These are phyloP conservation scores for Kurtzmaniella cleridarum DNA, from an alignment of 805 yeast genomes.

Conservation along the genomic window DNA sequence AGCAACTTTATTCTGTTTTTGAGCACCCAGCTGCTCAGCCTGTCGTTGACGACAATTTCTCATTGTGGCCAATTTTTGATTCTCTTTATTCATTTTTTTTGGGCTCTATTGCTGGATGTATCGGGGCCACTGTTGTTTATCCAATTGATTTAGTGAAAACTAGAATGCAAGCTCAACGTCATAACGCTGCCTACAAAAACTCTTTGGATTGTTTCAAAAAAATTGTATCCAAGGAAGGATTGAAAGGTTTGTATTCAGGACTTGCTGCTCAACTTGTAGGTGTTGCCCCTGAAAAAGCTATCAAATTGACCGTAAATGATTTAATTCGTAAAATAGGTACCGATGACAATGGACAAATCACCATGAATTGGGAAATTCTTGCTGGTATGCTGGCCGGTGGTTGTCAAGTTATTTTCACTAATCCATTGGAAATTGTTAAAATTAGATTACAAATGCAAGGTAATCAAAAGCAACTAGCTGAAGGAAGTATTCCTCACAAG, in stretches of 20 bases:
- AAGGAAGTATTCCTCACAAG: slow-evolving; percentile 38
- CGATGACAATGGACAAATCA: slow-evolving; percentile 31
- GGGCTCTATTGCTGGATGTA: slow-evolving; percentile 95
- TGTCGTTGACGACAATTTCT: slow-evolving; percentile 33
- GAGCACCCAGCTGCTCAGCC: slow-evolving; percentile 40
- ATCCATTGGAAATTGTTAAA: slow-evolving; percentile 93
- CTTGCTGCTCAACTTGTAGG: slow-evolving; percentile 92
- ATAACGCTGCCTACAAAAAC: slow-evolving; percentile 63
- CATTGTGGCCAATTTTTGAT: slow-evolving; percentile 50
- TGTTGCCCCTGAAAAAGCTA: slow-evolving; percentile 98
- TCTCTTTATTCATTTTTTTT: slow-evolving; percentile 81
- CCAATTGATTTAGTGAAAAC: slow-evolving; percentile 96
- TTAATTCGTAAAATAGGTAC: slow-evolving; percentile 71
- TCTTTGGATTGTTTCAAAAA: slow-evolving; percentile 83
- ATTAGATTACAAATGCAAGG: slow-evolving; percentile 94
- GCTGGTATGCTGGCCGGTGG: slow-evolving; percentile 97
- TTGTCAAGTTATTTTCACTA: slow-evolving; percentile 93
- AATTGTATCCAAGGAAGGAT: slow-evolving; percentile 71
- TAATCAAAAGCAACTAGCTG: slow-evolving; percentile 22
- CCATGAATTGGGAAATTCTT: slow-evolving; percentile 61
- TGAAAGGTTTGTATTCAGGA: slow-evolving; percentile 85
- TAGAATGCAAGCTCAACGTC: slow-evolving; percentile 93
- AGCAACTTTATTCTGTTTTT: slow-evolving; percentile 31
- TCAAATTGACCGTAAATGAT: slow-evolving; percentile 91
- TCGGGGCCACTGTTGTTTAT: slow-evolving; percentile 96